These are phyloP conservation scores for Caloboletus firmus DNA, from an alignment of 1,284 basidiomycete genomes.

Conservation along the genomic window DNA sequence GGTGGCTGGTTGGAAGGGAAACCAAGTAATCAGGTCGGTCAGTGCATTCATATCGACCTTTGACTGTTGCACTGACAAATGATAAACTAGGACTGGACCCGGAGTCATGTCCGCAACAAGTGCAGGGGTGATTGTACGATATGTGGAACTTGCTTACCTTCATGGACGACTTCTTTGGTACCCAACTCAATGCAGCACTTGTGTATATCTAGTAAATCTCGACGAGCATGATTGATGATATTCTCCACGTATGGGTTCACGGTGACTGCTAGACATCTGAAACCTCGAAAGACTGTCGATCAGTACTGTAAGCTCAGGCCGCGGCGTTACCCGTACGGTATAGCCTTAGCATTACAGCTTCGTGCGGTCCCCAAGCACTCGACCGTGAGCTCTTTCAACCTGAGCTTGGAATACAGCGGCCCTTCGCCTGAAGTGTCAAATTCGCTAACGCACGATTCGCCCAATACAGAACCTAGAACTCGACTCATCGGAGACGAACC, in stretches of 20 bases:
- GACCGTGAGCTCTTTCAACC: background rate
- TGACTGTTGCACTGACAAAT: background rate
- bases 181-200: too few species aligned
- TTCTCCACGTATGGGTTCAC: background rate
- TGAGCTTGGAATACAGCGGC: background rate
- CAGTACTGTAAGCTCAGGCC: background rate
- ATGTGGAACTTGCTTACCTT: background rate
- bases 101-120: background rate
- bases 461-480: background rate
- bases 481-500: too few species aligned
- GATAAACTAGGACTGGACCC: background rate
- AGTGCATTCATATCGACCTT: background rate
- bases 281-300: background rate
- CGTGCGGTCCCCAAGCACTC: too few species aligned
- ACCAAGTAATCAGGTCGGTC: background rate
- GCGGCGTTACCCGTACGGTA: background rate
- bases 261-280: background rate
- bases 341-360: background rate
- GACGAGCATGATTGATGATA: background rate
- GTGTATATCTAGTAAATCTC: background rate
- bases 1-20: slow-evolving; percentile 17
- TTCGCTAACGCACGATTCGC: background rate
- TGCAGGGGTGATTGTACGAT: background rate
- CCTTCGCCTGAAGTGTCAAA: background rate
- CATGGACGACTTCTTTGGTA: background rate